phyloP scores from a whole-genome alignment of 2,329 filamentous ascomycete genomes.

The Aspergillus sclerotialis region DNA sequence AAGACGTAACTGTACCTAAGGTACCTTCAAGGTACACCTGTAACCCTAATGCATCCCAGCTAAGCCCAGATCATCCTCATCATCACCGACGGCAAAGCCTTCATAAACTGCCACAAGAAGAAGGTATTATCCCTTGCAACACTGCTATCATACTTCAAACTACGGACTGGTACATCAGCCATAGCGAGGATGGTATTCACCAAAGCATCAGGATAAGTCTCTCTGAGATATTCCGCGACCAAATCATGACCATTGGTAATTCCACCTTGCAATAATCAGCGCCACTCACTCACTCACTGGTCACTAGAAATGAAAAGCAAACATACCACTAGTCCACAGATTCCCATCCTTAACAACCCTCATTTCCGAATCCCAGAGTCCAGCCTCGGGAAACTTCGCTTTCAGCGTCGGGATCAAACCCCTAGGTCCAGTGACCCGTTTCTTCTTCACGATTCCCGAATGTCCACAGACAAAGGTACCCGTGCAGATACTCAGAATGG shows the following conservation, averaged over 20 bases:
- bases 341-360: conserved; percentile 16
- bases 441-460: conserved; percentile 15
- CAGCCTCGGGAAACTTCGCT: conserved; percentile 16
- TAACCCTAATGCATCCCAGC: too few species aligned
- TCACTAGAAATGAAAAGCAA: not conserved
- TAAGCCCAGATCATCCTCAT: conserved; percentile 1
- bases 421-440: conserved; percentile 15
- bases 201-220: conserved; percentile 15
- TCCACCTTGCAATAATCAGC: conserved; percentile 10
- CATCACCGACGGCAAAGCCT: conserved; percentile 8
- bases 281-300: too few species aligned
- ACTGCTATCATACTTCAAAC: conserved; percentile 16
- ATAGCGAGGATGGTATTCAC: conserved; percentile 26
- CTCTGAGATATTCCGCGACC: conserved; percentile 14
- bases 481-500: conserved; percentile 21
- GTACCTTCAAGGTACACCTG: too few species aligned
- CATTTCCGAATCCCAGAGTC: conserved; percentile 13
- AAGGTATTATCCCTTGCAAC: conserved; percentile 5
- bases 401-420: conserved; percentile 14
- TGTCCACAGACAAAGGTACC: conserved; percentile 15
- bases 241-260: conserved; percentile 22
- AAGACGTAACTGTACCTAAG: too few species aligned
- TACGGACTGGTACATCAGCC: conserved; percentile 25
- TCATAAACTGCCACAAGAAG: conserved; percentile 13
- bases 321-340: conserved; percentile 18